phyloP scores from a whole-genome alignment of 352 stramenopile genomes.

The Phytophthora pseudosyringae region DNA sequence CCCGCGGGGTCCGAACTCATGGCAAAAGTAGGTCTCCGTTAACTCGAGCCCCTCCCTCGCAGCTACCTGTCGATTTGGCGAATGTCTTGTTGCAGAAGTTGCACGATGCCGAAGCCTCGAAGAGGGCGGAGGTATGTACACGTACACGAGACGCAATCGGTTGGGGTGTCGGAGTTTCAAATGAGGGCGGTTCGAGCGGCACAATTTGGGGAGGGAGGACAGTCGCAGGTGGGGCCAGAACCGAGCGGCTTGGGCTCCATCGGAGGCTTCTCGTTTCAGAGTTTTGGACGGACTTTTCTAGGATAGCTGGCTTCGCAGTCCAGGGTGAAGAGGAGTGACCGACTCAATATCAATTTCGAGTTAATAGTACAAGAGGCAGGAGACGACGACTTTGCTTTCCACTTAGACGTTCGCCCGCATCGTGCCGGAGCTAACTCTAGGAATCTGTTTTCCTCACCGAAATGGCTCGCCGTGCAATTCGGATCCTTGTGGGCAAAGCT shows the following conservation, averaged over 20 bases:
- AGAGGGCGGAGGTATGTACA: neutral
- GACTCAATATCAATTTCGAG: no score
- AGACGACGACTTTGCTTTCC: neutral
- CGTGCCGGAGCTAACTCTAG: neutral
- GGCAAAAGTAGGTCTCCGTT: constrained; percentile 14
- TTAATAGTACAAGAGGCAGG: neutral
- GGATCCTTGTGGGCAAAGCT: no score
- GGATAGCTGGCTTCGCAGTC: neutral
- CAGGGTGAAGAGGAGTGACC: no score
- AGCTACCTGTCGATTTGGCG: constrained; percentile 13
- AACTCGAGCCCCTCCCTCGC: neutral
- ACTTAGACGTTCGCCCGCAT: neutral
- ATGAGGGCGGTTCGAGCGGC: no score
- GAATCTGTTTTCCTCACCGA: neutral
- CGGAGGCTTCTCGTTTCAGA: no score
- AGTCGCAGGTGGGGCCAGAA: neutral
- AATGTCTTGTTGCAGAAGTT: constrained; percentile 19
- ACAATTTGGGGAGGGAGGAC: neutral
- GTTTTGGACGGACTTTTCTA: no score
- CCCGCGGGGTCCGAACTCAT: constrained; percentile 16
- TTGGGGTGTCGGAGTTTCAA: no score
- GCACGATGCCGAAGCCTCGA: neutral
- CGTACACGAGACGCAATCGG: no score
- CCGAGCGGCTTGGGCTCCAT: no score
- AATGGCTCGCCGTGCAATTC: no score